Base-by-base conservation (phyloP, 2,329 filamentous ascomycete species). In the Arthrobotrys pseudoclavata region DNA sequence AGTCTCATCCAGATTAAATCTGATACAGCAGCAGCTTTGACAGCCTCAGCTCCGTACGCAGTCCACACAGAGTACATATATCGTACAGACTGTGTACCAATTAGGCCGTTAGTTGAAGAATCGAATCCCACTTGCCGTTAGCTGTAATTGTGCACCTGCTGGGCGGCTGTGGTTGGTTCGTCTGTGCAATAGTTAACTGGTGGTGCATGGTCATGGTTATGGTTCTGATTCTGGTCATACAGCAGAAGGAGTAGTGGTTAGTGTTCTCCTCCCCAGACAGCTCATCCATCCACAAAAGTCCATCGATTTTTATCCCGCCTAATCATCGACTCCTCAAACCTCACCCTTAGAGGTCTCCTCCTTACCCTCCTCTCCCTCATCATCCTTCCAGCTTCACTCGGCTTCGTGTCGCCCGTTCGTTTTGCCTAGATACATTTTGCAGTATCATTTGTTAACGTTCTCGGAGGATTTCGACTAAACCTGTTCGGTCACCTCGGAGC, bases 1-100 rank as follows among this genome's bases (percentile, higher is more conserved):
- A 42, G 70, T 75, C 63, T 75, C 70, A 75, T 61, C 45, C 70
- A 75, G 53, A 75, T 75, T 75, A 68, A 75, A 42, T 63, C 70
- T 75, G 70, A 67, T 75, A 67, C 70, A 52, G 50, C 50, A 74
- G 69, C 61, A 74, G 69, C 61, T 75, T 68, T 37, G 68, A 71
- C 57, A 26, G 24, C 13, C 45, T 75, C 70, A 75, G 70, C 70
- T 75, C 45, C 47, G 10, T 22, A 50, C 20, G 2, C n/a, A 18
- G n/a, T 45, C 4, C 15, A 6, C 42, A 15, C 13, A 9, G 2
- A 4, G 34, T 37, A 37, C 6, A 12, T 45, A 18, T n/a, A 42
- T 45, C 40, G 42, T 20, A 18, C 42, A 42, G 37, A 42, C 13
- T 34, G 1, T 40, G 52, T 22, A 57, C 52, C 24, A 45, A 20